Base-by-base conservation (phyloP, 148 eudicot genomes). In the Nepenthes gracilis region DNA sequence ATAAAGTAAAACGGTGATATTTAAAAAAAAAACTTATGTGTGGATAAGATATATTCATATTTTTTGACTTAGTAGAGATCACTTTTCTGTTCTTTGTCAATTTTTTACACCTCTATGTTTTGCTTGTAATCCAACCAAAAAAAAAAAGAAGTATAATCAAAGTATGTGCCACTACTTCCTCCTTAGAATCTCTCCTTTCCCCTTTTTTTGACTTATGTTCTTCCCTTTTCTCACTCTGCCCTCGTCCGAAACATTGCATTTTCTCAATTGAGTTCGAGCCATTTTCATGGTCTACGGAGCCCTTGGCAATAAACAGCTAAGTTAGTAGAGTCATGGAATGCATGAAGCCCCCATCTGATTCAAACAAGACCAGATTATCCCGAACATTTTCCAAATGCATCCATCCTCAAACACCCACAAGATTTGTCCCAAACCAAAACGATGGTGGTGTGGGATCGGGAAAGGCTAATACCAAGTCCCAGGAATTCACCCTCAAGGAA, bases 331-430 rank as follows among this genome's bases (percentile, higher is more conserved):
- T 23, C 1, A 86, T 86, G 94, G 88, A 86, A 58, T 74, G 83
- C 61, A 59, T 70, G 14, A 81, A 75, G 59, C 80, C 77, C 48
- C 67, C 62, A 50, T 57, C 74, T 67, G 78, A 74, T 32, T 68
- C 83, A 64, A 63, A 81, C 33, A 79, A 68, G 49, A 78, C 59
- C 78, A 88, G 69, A 53, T 35, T 85, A 12, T 61, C 93, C 11
- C 79, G 73, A 57, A 81, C 80, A 12, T 73, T 87, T 49, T 81
- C 83, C 35, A 83, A 75, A 72, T 77, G 80, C 12, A 51, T 77
- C 5, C 69, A 77, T 37, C 80, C 80, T 14, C 77, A 74, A 52
- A 50, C 43, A 12, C 80, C 77, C 4, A 66, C 80, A 61, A 65
- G 64, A 65, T 69, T 62, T 43, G 34, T 63, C 35, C 73, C 73